Evolutionary conservation across 1,284 basidiomycete genomes (phyloP).

Genomic region (Mrakiaceae sp.): DNA sequence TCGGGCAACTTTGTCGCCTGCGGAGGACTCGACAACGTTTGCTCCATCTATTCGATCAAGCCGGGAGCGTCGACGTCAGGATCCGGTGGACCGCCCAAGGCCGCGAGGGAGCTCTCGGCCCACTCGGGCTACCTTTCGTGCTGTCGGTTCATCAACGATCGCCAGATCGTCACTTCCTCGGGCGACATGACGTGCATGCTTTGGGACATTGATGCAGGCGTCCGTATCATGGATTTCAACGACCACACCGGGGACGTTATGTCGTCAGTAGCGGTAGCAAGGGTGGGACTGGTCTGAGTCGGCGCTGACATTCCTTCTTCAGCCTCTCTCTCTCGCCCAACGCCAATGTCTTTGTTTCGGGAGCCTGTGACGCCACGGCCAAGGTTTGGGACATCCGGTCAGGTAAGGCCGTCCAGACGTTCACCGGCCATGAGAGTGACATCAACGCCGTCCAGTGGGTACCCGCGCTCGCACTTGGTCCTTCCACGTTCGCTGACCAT

Average conservation of each 20-base stretch:
- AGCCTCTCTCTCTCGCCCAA: constrained; percentile 89
- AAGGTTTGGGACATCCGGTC: constrained; percentile 98
- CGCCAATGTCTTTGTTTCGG: constrained; percentile 93
- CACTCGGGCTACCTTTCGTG: constrained; percentile 96
- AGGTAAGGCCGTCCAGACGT: constrained; percentile 94
- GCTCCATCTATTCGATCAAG: constrained; percentile 84
- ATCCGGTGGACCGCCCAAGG: constrained; percentile 33
- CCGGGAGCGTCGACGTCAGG: constrained; percentile 40
- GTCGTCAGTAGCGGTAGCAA: constrained; percentile 50
- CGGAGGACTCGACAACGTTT: constrained; percentile 97
- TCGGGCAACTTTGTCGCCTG: constrained; percentile 95
- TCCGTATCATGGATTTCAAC: constrained; percentile 89
- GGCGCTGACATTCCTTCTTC: constrained; percentile 1
- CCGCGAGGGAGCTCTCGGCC: constrained; percentile 75
- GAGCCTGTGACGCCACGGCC: constrained; percentile 93
- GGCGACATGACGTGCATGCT: constrained; percentile 99
- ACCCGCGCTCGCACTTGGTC: constrained; percentile 10
- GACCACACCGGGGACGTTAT: constrained; percentile 99
- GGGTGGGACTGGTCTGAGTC: not conserved
- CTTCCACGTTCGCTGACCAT: constrained; percentile 11
- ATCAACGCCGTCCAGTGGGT: constrained; percentile 96
- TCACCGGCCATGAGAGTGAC: constrained; percentile 96
- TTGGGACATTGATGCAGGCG: constrained; percentile 97
- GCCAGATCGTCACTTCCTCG: constrained; percentile 92
- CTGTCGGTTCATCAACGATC: constrained; percentile 96